Evolutionary conservation across 768 basidiomycete species (phyloP), one percentile per base, ranked within the genome.

Genomic region (Calocybe indica): DNA sequence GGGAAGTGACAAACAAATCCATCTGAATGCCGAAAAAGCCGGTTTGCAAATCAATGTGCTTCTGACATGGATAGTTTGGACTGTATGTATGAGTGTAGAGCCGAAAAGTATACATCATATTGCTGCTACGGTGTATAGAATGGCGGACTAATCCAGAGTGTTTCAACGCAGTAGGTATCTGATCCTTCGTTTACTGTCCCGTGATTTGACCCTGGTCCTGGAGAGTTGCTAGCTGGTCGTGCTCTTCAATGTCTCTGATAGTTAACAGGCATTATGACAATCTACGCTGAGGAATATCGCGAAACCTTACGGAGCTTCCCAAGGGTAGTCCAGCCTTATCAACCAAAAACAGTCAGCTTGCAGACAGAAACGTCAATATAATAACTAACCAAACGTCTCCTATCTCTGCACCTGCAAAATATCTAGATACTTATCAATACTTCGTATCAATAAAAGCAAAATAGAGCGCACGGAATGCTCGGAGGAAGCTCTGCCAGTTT

Each of bases 351-450:
- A 13, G 22, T 22, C 22, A 22, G 22, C 22, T 22, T 22, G 22
- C n/a, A 10, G 43, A 13, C 6, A 30, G 33, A 9, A 33, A 44
- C 40, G 45, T 42, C 34, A 30, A 53, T 48, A 22, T 22, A 22
- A n/a, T 43, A 29, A 63, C 83, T 68, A 61, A 85, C 88, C 88
- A 89, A 43, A 86, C 58, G 62, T 88, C 78, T 11, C 64, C 75
- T 12, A 87, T 76, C 50, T 94, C 88, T 36, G 75, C 81, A 13
- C 93, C 92, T 14, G 82, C 74, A 56, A 83, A 97, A 67, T 96
- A 98, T 43, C 58, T 59, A n/a, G 22, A 22, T 22, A 5, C 37
- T 81, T 76, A 50, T 60, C 60, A 29, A 37, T 43, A 43, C 31
- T 37, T 37, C 37, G 37, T 45, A 44, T 40, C 29, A 47, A 13